Base-by-base conservation (phyloP, 164 flowering plant genomes). In the Annona cherimola region DNA sequence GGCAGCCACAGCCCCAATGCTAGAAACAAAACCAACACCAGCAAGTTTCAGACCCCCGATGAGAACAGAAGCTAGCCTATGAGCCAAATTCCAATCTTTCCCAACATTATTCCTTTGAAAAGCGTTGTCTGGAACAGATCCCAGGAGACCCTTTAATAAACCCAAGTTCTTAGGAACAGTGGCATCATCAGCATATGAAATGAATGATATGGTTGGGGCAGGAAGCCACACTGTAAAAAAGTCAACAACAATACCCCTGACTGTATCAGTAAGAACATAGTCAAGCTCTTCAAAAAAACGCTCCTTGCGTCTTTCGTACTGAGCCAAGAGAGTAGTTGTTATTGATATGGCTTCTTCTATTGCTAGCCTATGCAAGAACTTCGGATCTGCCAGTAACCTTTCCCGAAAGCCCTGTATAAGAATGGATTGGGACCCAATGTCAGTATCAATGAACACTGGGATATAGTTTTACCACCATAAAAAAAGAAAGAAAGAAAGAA, bases 201-300 rank as follows among this genome's bases (percentile, higher is more conserved):
- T 84, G 79, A 92, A 95, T 39, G 99, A 90, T 42, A 95, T 35
- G 43, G 98, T 95, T 68, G 99, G 99, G 59, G 99, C 99, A 69
- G 99, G 99, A 83, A 95, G 98, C 99, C 99, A 95, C 63, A 95
- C 99, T 14, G 97, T 92, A 74, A 95, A 92, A 77, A 95, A 95
- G 79, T 95, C 98, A 69, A 92, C 98, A 40, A 95, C 91, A 43
- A 78, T 16, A 42, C 97, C 99, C 81, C 99, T 82, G 63, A 86
- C 63, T 16, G 90, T 88, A 76, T 95, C 99, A 41, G 98, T 92
- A 46, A 89, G 81, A 61, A 95, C 99, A 86, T 95, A 95, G 82
- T 95, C 98, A 70, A 95, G 81, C 79, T 95, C 99, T 71, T 86
- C 88, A 76, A 95, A 90, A 81, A 95, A 95, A 70, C 86, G 87